Evolutionary conservation across 2,329 filamentous ascomycete genomes (phyloP), one percentile per base, ranked within the genome.

Genomic region (Fusarium sp.): DNA sequence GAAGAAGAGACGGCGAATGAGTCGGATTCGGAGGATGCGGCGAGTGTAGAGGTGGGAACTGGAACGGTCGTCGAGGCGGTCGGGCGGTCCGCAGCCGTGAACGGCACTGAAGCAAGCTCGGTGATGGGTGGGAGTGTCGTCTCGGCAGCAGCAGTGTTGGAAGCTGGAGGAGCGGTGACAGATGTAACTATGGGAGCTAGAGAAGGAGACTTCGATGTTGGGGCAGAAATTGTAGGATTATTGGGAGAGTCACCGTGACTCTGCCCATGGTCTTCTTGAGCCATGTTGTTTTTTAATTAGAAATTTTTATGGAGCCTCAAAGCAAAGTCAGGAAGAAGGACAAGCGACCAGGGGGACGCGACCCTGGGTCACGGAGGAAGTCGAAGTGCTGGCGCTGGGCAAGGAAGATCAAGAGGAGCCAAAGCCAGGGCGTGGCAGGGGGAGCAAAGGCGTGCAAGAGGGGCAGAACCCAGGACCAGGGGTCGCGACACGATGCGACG

Each of bases 281-380:
- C 77, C 77, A 79, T 79, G 75, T 78, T 79, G 77, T 75, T 79
- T 69, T 81, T 80, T 80, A 80, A 81, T 80, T 80, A 79, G 75
- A 78, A 80, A 77, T 73, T 80, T 80, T 82, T 81, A 82, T 82
- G 81, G 80, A 81, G 80, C 80, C 78, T 70, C 71, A 73, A 76
- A 77, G 73, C 72, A 76, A 80, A 80, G 80, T 76, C 75, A 76
- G 77, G 77, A 80, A 78, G 70, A 75, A 77, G 68, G 72, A 75
- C 70, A 76, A 65, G 72, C 63, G 75, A 77, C 74, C 75, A 70
- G 77, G 75, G 76, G 72, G 77, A 78, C 61, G 72, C 75, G 76
- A 80, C 79, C 79, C 79, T 77, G 76, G 79, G 71, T 72, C 72
- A 77, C 75, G 73, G 73, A 77, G 72, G 56, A 76, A 67, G 66